Evolutionary conservation across 176 grass and related monocot species (phyloP), one percentile per base, ranked within the genome.

Genomic region (Avena atlantica): DNA sequence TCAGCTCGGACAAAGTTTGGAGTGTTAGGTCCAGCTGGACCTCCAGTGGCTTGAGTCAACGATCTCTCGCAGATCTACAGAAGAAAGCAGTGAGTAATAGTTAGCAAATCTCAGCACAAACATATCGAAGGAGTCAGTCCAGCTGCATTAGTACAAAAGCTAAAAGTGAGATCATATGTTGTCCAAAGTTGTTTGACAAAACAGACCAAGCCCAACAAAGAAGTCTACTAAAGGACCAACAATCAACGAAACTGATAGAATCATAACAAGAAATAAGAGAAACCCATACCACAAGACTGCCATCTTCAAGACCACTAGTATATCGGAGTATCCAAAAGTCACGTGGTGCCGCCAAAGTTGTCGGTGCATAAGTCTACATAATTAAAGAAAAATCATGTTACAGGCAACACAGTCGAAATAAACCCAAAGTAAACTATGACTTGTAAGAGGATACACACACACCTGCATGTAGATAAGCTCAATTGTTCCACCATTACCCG

Each of bases 401-500:
- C 48, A 59, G 10, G 17, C 13, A 84, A 69, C 76, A 84, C 8
- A 31, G 2, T 71, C 17, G 2, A 84, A 15, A 21, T 29, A 42
- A 60, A 75, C 21, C 21, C 47, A 0, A 74, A 51, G 72, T 51
- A 15, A 64, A 74, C 37, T 11, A 52, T 4, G 44, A 57, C 1
- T 79, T 31, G 27, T 19, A 52, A 67, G 62, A 66, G 12, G 37
- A 61, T 87, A 61, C 71, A 68, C 81, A 68, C 81, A 68, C 57
- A 99, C 97, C 97, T 99, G 97, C 97, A 99, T 99, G 89, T 99
- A 99, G 58, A 96, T 91, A 75, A 99, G 91, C 78, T 99, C 97
- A 42, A 99, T 99, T 20, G 87, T 97, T 84, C 97, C 97, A 86
- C 94, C 94, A 53, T 97, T 99, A 71, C 97, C 94, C 53, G 89